Evolutionary conservation across 2,329 filamentous ascomycete genomes (phyloP), one percentile per base, ranked within the genome.

Genomic region (Monosporascus sp.): DNA sequence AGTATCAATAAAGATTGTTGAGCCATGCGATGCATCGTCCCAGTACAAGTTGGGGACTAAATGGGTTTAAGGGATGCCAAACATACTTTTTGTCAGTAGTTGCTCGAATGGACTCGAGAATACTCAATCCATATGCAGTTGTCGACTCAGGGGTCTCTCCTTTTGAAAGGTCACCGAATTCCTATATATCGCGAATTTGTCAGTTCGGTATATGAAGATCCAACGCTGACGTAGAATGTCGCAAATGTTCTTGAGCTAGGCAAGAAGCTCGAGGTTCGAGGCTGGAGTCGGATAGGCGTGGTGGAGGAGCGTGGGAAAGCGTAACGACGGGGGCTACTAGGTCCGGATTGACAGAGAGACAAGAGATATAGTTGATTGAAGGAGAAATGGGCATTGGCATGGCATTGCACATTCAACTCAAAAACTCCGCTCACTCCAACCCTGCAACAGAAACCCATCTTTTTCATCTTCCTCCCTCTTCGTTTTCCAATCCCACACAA

Each of bases 11-110:
- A 5, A 34, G 31, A 34, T 34, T 0, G 31, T 34, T 2, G 31
- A 34, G 31, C 31, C 9, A 34, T 34, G 9, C 22, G 38, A 38
- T 19, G 46, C 22, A 52, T 9, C 44, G 27, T 48, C 27, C 34
- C 46, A n/a, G 51, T 19, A 38, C 19, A 43, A 9, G 19, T 27
- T 41, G 37, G 41, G 27, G 43, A 36, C 17, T 19, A 27, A 17
- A 40, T 51, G 45, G n/a, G 37, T 20, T 41, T 37, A 43, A 50
- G 44, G 24, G 45, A 53, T 46, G 45, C 7, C 14, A 14, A 48
- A 76, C 82, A 65, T 79, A 93, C 90, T 81, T 89, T 75, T 95
- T 95, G 70, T 95, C 91, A 58, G 84, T 83, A 22, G 89, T 90
- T 59, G 83, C 80, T 62, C 86, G 86, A 65, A 96, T 82, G 66